These are phyloP conservation scores for Oryza glumipatula DNA, from an alignment of 176 grass and related monocot genomes.

Conservation along the genomic window DNA sequence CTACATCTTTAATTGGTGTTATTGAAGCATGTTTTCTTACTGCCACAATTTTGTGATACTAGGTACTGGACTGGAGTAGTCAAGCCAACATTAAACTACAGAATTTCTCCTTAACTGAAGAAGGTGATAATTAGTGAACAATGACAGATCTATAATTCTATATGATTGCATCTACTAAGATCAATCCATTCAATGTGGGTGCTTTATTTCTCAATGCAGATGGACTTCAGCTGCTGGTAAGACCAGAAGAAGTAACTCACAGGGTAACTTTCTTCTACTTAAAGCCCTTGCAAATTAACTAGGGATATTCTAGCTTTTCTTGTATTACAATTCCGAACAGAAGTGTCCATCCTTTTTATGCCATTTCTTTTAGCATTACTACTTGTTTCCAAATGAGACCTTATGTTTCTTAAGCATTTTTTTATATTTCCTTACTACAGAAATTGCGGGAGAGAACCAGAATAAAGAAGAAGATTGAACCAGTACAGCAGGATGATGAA, in stretches of 20 bases:
- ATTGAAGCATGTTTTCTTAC: background rate
- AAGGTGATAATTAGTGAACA: background rate
- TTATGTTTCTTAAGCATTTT: background rate
- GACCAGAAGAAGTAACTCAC: slow-evolving; percentile 22
- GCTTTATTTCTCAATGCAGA: slow-evolving; percentile 23
- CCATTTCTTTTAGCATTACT: background rate
- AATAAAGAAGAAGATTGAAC: background rate
- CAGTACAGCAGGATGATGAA: slow-evolving; percentile 37
- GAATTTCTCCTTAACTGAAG: slow-evolving; percentile 20
- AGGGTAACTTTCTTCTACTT: slow-evolving; percentile 21
- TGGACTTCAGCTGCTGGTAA: background rate
- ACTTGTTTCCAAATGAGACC: background rate
- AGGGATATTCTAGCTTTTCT: background rate
- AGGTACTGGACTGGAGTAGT: slow-evolving; percentile 8
- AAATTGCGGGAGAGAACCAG: slow-evolving; percentile 29
- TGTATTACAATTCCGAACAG: background rate
- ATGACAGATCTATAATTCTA: background rate
- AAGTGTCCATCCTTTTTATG: background rate
- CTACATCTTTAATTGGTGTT: background rate
- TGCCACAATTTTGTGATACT: background rate
- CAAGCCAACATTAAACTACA: background rate
- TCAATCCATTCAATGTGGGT: background rate
- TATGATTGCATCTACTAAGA: background rate
- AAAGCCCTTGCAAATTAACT: slow-evolving; percentile 16
- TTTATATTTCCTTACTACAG: slow-evolving; percentile 21